Evolutionary conservation across 164 flowering plant species (phyloP).

Genomic region (Nelumbo lutea): DNA sequence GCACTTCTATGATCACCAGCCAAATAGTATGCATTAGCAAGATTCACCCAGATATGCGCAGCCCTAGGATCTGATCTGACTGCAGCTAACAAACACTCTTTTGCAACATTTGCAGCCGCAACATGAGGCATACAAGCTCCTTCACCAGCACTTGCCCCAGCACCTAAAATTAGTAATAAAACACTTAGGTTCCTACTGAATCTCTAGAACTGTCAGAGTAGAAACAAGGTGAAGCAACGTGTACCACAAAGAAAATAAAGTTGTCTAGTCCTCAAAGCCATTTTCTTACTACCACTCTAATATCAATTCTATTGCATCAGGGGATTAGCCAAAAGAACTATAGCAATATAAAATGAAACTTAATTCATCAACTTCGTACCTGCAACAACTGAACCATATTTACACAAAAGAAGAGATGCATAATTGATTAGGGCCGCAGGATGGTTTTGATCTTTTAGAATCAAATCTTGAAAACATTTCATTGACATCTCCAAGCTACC

Average conservation of each 20-base stretch:
- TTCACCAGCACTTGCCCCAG: slow-evolving; percentile 69
- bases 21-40: slow-evolving; percentile 70
- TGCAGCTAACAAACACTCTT: slow-evolving; percentile 73
- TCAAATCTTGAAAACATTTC: slow-evolving; percentile 71
- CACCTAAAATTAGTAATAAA: slow-evolving; percentile 41
- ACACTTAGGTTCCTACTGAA: not conserved
- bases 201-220: not conserved
- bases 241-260: not conserved
- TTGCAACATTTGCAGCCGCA: slow-evolving; percentile 67
- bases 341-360: not conserved
- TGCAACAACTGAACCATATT: slow-evolving; percentile 68
- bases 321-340: not conserved
- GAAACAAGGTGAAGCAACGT: not conserved
- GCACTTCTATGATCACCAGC: slow-evolving; percentile 73
- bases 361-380: slow-evolving; percentile 39
- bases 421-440: slow-evolving; percentile 83
- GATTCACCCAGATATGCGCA: slow-evolving; percentile 81
- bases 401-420: slow-evolving; percentile 69
- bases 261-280: no score
- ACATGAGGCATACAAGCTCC: slow-evolving; percentile 39
- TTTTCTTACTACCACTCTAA: slow-evolving; percentile 1
- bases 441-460: slow-evolving; percentile 87
- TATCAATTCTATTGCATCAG: not conserved
- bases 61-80: slow-evolving; percentile 66
- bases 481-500: slow-evolving; percentile 74